Evolutionary conservation across 768 basidiomycete genomes (phyloP).

Genomic region (Tylopilus vinaceipallidus): DNA sequence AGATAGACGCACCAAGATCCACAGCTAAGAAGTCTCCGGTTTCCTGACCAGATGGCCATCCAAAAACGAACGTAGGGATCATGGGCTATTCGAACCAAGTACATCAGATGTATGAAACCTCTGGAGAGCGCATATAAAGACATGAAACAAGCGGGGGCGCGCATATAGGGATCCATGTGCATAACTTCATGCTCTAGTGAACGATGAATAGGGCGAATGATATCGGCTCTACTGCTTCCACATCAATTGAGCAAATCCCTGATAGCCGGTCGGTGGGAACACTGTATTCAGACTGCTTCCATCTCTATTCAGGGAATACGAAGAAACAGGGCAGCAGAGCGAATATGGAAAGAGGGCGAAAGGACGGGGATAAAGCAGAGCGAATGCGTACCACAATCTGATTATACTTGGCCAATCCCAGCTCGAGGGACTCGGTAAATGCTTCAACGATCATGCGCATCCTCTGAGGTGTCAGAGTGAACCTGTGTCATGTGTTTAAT

Average conservation of each 20-base stretch:
- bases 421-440: constrained; percentile 88
- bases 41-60: constrained; percentile 91
- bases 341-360: constrained; percentile 1
- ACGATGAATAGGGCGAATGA: not conserved
- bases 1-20: constrained; percentile 64
- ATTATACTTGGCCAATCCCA: constrained; percentile 75
- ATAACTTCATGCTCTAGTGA: not conserved
- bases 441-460: constrained; percentile 98
- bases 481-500: constrained; percentile 41
- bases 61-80: constrained; percentile 97
- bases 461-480: constrained; percentile 83
- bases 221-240: not conserved
- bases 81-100: constrained; percentile 57
- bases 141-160: not conserved
- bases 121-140: constrained; percentile 2
- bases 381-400: constrained; percentile 81
- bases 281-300: constrained; percentile 1
- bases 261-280: constrained; percentile 1
- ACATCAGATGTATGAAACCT: constrained; percentile 9
- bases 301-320: not conserved
- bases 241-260: not conserved
- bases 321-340: constrained; percentile 4
- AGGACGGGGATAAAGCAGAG: not conserved
- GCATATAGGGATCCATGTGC: not conserved
- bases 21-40: constrained; percentile 87